Conservation (phyloP, 179 eudicot genomes). For the Sideroxylon spinosum region DNA sequence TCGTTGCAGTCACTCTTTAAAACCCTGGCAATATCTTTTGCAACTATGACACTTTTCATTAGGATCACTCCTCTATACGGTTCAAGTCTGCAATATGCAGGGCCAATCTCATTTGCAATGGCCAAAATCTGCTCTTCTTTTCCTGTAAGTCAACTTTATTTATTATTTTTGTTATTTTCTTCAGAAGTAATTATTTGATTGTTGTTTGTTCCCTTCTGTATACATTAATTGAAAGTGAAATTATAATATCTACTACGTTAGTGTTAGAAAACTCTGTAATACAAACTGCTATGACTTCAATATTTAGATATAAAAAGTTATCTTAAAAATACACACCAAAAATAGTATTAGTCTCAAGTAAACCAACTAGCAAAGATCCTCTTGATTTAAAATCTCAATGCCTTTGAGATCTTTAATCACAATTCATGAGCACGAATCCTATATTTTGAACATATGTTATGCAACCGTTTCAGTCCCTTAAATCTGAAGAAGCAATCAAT, state of each 20-base stretch:
- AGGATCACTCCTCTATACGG: slow-evolving; percentile 62
- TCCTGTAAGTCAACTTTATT: slow-evolving; percentile 32
- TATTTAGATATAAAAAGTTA: no score
- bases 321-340: no score
- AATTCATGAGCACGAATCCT: no score
- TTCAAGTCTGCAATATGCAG: slow-evolving; percentile 55
- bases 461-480: no score
- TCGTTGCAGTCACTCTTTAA: slow-evolving; percentile 53
- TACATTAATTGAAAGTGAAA: not conserved
- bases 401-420: no score
- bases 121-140: slow-evolving; percentile 67
- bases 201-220: not conserved
- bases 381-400: no score
- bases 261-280: not conserved
- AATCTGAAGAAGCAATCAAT: no score
- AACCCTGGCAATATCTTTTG: slow-evolving; percentile 60
- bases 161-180: not conserved
- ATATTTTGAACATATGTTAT: no score
- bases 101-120: slow-evolving; percentile 72
- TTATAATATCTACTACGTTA: not conserved
- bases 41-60: slow-evolving; percentile 63
- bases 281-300: no score
- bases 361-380: no score
- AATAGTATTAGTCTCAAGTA: no score
- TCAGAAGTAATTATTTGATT: not conserved